These are phyloP conservation scores for Prasinococcaceae sp. DNA, from an alignment of 139 green algal genomes.

Conservation along the genomic window DNA sequence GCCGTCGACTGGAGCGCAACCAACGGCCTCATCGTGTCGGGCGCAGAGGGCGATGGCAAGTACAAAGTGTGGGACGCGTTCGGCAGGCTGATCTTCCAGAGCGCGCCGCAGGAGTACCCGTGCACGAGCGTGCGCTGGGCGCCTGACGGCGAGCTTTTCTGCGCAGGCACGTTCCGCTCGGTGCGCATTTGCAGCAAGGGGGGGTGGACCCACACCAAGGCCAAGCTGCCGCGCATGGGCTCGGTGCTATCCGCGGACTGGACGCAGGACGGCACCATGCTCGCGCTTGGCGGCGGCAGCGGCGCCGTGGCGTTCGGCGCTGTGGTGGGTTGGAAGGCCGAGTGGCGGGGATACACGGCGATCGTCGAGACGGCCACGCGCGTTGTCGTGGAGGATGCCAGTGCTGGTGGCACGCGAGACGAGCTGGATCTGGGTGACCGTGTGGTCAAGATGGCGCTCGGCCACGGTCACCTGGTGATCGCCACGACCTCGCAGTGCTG, in stretches of 20 bases:
- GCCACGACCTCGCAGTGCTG: constrained; percentile 52
- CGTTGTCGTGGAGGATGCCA: neutral
- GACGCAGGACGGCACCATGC: constrained; percentile 49
- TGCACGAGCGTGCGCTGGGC: constrained; percentile 49
- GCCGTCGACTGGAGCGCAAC: constrained; percentile 54
- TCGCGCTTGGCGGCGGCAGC: constrained; percentile 41
- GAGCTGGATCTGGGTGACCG: constrained; percentile 58
- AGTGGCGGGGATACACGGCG: constrained; percentile 22
- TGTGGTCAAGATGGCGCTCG: constrained; percentile 50
- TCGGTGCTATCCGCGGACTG: constrained; percentile 26
- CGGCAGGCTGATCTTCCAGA: constrained; percentile 50
- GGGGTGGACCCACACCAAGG: constrained; percentile 46
- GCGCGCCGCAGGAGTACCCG: constrained; percentile 26
- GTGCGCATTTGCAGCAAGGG: constrained; percentile 50
- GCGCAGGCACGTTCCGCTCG: constrained; percentile 42
- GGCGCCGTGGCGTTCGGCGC: constrained; percentile 39
- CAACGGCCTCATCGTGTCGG: constrained; percentile 49
- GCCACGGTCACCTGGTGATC: constrained; percentile 55
- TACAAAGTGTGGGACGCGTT: constrained; percentile 61
- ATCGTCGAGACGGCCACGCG: constrained; percentile 28
- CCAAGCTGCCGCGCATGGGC: constrained; percentile 2
- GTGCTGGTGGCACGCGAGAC: constrained; percentile 29
- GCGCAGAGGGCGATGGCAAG: constrained; percentile 59
- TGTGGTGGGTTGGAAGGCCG: constrained; percentile 19
- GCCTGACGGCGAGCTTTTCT: constrained; percentile 45